Conservation (phyloP, 2,329 filamentous ascomycete genomes). For the Orbilia blumenaviensis region DNA sequence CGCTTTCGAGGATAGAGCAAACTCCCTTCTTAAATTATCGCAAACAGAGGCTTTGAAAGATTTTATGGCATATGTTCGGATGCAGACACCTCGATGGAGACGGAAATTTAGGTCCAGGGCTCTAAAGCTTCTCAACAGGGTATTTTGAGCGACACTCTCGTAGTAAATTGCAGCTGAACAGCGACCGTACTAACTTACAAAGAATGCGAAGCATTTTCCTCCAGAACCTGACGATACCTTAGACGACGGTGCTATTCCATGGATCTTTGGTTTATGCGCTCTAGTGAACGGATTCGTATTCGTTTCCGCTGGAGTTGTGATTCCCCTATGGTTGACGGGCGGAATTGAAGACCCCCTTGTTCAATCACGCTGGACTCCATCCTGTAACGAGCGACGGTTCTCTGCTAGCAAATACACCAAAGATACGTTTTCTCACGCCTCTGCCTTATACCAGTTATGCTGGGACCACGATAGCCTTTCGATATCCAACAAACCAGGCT, state of each 20-base stretch:
- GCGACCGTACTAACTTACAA: neutral
- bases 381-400: neutral
- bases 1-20: neutral
- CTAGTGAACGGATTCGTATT: neutral
- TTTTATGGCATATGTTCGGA: neutral
- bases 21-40: neutral
- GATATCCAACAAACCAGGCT: neutral
- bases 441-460: neutral
- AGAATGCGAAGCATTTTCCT: neutral
- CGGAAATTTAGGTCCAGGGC: neutral
- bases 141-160: no score
- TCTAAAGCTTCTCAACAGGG: neutral
- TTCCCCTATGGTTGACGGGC: neutral
- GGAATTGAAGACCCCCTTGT: neutral
- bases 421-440: neutral
- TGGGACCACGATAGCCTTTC: neutral
- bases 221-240: neutral
- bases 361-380: conserved; percentile 1
- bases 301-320: neutral
- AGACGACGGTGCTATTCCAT: conserved; percentile 1
- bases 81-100: neutral
- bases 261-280: neutral
- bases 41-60: conserved; percentile 10
- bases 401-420: no score
- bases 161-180: no score